Conservation (phyloP, 768 basidiomycete species). For the Fistulinella prunicolor region DNA sequence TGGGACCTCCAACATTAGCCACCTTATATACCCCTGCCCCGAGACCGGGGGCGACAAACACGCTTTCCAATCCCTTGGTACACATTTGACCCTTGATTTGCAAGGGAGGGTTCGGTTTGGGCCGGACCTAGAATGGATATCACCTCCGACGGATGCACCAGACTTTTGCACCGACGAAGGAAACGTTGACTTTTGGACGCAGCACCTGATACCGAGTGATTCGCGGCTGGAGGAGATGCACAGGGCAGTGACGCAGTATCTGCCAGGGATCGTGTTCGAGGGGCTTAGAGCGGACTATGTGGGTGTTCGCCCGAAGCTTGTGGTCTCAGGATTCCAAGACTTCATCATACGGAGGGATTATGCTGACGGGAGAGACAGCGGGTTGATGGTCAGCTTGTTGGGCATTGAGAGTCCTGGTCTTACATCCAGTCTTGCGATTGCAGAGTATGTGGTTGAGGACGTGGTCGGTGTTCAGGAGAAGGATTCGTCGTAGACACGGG, state of each 20-base stretch:
- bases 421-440: constrained; percentile 84
- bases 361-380: constrained; percentile 36
- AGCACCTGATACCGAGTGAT: constrained; percentile 61
- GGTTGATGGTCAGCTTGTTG: constrained; percentile 72
- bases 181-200: constrained; percentile 74
- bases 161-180: constrained; percentile 36
- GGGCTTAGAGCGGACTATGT: constrained; percentile 80
- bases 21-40: constrained; percentile 92
- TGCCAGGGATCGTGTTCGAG: constrained; percentile 58
- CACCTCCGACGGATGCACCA: constrained; percentile 39
- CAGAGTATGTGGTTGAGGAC: constrained; percentile 73
- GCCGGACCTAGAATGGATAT: constrained; percentile 88
- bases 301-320: constrained; percentile 86
- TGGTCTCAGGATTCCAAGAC: constrained; percentile 80
- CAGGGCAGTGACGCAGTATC: constrained; percentile 65
- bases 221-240: constrained; percentile 64
- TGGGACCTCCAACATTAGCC: constrained; percentile 61
- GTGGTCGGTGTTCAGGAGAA: constrained; percentile 21
- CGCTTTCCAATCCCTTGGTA: constrained; percentile 83
- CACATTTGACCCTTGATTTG: constrained; percentile 87
- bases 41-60: constrained; percentile 54
- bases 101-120: constrained; percentile 86
- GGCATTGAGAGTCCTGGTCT: constrained; percentile 94
- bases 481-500: too few species aligned
- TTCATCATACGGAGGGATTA: constrained; percentile 72